Base-by-base conservation (phyloP, 2,329 filamentous ascomycete species). In the Sclerotinia spermophila region DNA sequence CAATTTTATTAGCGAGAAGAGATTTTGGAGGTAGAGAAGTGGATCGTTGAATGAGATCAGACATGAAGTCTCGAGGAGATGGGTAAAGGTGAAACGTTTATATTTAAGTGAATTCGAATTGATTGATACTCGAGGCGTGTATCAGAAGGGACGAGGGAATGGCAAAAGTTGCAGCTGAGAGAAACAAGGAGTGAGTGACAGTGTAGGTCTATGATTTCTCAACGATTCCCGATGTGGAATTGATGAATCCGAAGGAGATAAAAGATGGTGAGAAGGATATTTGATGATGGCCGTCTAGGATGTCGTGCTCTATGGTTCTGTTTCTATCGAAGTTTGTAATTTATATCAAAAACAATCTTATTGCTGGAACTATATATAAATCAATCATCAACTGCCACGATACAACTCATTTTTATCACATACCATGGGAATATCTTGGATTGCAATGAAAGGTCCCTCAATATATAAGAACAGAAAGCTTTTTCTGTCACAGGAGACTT, bases 21-120 rank as follows among this genome's bases (percentile, higher is more conserved):
- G 67, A 61, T 35, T 74, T 66, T 69, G 61, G 73, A 64, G n/a
- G 53, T 66, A 72, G 56, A 53, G 30, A 33, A 55, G 15, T 68
- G 66, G 61, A 42, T 71, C 72, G 60, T 70, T 72, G 72, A 61
- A 73, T 74, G 45, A 56, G 45, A 58, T 33, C 62, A 62, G 55
- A 60, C 62, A 71, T 69, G 48, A 48, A 66, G 68, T 53, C 45
- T n/a, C 48, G 35, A 66, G 30, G n/a, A 53, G 62, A 64, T 30
- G 51, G 27, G 48, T 35, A 66, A 44, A 55, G 19, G 51, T 56
- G 45, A 66, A 56, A 40, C 24, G 59, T 69, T 69, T 65, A 30
- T 53, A 33, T 65, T 58, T 38, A 51, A 58, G 68, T 69, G 68
- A 69, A 66, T 66, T 33, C 44, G 4, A 40, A 42, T 21, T 6